phyloP scores from a whole-genome alignment of 2,329 filamentous ascomycete species.

The Sarocladium oryzae region DNA sequence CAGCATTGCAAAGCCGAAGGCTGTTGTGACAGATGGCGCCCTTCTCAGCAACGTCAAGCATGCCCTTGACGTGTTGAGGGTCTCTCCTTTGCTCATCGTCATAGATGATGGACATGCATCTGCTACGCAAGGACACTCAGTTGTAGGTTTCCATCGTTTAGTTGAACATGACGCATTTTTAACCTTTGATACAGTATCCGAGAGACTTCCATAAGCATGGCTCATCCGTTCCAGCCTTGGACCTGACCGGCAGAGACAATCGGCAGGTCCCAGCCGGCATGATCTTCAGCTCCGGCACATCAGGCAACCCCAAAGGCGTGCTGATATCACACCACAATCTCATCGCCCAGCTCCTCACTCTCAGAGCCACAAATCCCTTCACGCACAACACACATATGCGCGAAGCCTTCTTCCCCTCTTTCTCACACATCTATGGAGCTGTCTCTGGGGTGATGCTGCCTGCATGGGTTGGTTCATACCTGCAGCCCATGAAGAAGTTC shows the following conservation, averaged over 20 bases:
- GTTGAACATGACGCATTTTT: neutral
- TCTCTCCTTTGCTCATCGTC: neutral
- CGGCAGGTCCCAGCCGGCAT: slow-evolving; percentile 15
- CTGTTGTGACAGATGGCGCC: slow-evolving; percentile 14
- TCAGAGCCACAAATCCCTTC: slow-evolving; percentile 19
- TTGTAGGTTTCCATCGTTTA: neutral
- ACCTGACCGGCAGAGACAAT: slow-evolving; percentile 14
- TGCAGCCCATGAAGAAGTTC: slow-evolving; percentile 17
- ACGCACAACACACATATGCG: slow-evolving; percentile 16
- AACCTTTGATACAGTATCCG: neutral
- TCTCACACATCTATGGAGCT: slow-evolving; percentile 20
- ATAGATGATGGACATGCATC: neutral
- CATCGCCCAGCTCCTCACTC: slow-evolving; percentile 15
- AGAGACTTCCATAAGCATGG: neutral
- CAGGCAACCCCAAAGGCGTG: slow-evolving; percentile 18
- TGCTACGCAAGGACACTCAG: neutral
- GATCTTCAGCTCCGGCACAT: slow-evolving; percentile 19
- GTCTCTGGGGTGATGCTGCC: slow-evolving; percentile 17
- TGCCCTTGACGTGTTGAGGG: neutral
- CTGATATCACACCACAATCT: slow-evolving; percentile 18
- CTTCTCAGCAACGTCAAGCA: slow-evolving; percentile 11
- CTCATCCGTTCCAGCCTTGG: neutral
- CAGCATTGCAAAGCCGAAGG: slow-evolving; percentile 14
- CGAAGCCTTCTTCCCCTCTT: slow-evolving; percentile 22
- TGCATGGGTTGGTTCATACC: slow-evolving; percentile 17